Conservation (phyloP, 805 yeast species). For the Wickerhamiella sorbophila region DNA sequence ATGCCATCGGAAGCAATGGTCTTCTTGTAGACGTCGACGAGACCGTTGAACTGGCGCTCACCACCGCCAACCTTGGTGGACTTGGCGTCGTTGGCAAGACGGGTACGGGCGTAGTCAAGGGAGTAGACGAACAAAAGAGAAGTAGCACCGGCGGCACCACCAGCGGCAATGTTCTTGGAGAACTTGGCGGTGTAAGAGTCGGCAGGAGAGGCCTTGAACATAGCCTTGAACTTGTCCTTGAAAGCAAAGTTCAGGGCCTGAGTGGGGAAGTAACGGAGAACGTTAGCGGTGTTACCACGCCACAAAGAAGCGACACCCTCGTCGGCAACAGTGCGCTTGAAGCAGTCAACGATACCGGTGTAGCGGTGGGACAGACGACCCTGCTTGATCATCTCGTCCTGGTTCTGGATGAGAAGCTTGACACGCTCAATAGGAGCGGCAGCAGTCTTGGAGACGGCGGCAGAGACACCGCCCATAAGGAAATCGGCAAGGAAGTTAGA, state of each 20-base stretch:
- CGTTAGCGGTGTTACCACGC: slow-evolving; percentile 98
- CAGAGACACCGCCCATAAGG: slow-evolving; percentile 96
- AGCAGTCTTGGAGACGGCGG: slow-evolving; percentile 91
- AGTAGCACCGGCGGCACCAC: slow-evolving; percentile 94
- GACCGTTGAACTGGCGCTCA: slow-evolving; percentile 90
- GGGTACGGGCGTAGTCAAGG: slow-evolving; percentile 91
- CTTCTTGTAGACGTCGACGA: slow-evolving; percentile 86
- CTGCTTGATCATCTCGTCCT: slow-evolving; percentile 92
- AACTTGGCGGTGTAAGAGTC: slow-evolving; percentile 79
- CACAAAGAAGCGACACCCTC: slow-evolving; percentile 86
- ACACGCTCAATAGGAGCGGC: slow-evolving; percentile 95
- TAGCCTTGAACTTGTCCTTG: slow-evolving; percentile 82
- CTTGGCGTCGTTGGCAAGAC: slow-evolving; percentile 94
- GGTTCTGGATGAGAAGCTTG: slow-evolving; percentile 85
- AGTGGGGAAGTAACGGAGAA: slow-evolving; percentile 94
- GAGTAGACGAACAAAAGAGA: slow-evolving; percentile 83
- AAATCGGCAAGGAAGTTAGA: slow-evolving; percentile 37
- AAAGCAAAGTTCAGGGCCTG: slow-evolving; percentile 94
- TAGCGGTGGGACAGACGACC: slow-evolving; percentile 77
- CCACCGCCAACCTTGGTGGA: slow-evolving; percentile 51
- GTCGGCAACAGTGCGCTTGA: slow-evolving; percentile 78
- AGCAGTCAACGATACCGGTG: slow-evolving; percentile 80
- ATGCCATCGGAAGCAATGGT: slow-evolving; percentile 86
- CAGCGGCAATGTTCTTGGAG: slow-evolving; percentile 91
- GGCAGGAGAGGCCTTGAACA: slow-evolving; percentile 85